phyloP scores from a whole-genome alignment of 768 basidiomycete genomes.

The Nidula microcarpa region DNA sequence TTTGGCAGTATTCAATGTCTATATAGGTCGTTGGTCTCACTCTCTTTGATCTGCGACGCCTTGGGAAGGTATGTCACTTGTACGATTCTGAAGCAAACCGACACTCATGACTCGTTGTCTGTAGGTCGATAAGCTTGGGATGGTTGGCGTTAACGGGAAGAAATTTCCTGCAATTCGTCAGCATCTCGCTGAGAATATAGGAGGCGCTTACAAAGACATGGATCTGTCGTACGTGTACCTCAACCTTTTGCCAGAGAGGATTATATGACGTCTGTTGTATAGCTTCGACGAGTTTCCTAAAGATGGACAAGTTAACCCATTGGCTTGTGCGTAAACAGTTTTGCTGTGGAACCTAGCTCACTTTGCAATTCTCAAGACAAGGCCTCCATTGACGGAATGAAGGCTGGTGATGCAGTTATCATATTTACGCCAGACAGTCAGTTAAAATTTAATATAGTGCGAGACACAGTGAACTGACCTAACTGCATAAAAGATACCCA shows the following conservation, averaged over 20 bases:
- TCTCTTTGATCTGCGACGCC: slow-evolving; percentile 82
- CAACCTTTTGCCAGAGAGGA: background rate
- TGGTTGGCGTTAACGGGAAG: slow-evolving; percentile 87
- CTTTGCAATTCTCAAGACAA: slow-evolving; percentile 55
- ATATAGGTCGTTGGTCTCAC: slow-evolving; percentile 83
- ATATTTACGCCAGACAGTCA: slow-evolving; percentile 90
- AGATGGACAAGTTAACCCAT: slow-evolving; percentile 61
- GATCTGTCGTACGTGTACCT: slow-evolving; percentile 61
- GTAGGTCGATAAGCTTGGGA: slow-evolving; percentile 69
- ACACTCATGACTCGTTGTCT: slow-evolving; percentile 5
- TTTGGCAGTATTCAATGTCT: background rate
- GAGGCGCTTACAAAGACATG: slow-evolving; percentile 81
- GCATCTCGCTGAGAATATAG: slow-evolving; percentile 82
- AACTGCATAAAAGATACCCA: slow-evolving; percentile 58
- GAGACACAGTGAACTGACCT: no score
- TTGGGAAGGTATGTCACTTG: slow-evolving; percentile 57
- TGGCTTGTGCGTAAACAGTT: slow-evolving; percentile 64
- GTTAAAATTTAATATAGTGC: slow-evolving; percentile 14
- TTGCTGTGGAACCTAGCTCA: background rate
- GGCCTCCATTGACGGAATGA: slow-evolving; percentile 70
- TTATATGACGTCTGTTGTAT: background rate
- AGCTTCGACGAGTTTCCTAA: slow-evolving; percentile 84
- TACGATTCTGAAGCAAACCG: background rate
- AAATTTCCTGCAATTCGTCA: slow-evolving; percentile 85
- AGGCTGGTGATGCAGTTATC: slow-evolving; percentile 84